Evolutionary conservation across 2,329 filamentous ascomycete genomes (phyloP).

Genomic region (Hymenotorrendiella dingleyae): DNA sequence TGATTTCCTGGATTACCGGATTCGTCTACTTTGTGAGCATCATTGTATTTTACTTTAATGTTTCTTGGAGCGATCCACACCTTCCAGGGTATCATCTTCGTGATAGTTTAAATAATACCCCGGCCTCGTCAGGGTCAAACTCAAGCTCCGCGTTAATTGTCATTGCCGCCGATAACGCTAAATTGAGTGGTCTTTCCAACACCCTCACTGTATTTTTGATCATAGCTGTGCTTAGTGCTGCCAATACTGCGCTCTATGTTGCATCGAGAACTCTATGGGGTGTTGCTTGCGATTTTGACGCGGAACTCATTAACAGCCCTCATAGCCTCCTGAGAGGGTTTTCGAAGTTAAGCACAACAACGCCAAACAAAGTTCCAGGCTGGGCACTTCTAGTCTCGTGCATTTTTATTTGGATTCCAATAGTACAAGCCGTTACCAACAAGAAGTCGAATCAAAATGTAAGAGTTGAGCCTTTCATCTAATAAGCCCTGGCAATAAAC

Average conservation of each 20-base stretch:
- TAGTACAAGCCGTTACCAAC: constrained; percentile 6
- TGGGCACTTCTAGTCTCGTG: constrained; percentile 2
- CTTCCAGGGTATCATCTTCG: too few species aligned
- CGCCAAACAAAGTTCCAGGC: constrained; percentile 6
- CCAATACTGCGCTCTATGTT: constrained; percentile 32
- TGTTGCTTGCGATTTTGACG: constrained; percentile 15
- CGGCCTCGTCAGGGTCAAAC: too few species aligned
- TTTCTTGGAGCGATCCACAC: too few species aligned
- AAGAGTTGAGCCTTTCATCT: neutral
- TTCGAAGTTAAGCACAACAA: constrained; percentile 2
- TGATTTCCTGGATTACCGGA: too few species aligned
- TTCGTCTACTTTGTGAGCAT: too few species aligned
- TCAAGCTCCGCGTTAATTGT: too few species aligned
- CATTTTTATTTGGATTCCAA: constrained; percentile 10
- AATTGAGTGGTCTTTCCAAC: too few species aligned
- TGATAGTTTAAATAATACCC: too few species aligned
- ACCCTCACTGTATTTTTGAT: too few species aligned
- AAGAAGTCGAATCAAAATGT: constrained; percentile 2
- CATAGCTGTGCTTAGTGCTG: too few species aligned
- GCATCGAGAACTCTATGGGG: constrained; percentile 32
- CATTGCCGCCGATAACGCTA: too few species aligned
- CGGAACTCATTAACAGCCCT: constrained; percentile 1
- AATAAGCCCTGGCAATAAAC: neutral
- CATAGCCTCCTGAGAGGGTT: neutral
- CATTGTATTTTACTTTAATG: too few species aligned